Evolutionary conservation across 805 yeast species (phyloP).

Genomic region (Ogataea kodamae): DNA sequence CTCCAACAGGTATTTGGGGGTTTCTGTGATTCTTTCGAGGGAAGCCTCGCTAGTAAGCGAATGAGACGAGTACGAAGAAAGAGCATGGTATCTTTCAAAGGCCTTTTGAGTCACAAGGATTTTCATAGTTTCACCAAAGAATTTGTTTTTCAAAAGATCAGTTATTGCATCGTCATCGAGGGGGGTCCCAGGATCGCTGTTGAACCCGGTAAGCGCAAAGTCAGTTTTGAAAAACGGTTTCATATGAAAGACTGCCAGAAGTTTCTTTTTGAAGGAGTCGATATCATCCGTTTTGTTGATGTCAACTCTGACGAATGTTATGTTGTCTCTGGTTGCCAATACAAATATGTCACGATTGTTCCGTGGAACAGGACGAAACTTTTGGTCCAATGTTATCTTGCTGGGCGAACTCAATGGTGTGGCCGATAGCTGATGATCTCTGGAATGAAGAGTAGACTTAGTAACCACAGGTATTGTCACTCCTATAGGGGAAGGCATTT

Average conservation of each 20-base stretch:
- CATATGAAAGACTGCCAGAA: slow-evolving; percentile 37
- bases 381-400: slow-evolving; percentile 29
- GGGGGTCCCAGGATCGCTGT: slow-evolving; percentile 53
- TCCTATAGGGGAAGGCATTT: slow-evolving; percentile 33
- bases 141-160: slow-evolving; percentile 33
- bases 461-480: slow-evolving; percentile 33
- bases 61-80: slow-evolving; percentile 49
- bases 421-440: slow-evolving; percentile 9
- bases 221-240: slow-evolving; percentile 7
- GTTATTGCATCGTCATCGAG: slow-evolving; percentile 48
- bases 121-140: slow-evolving; percentile 28
- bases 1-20: slow-evolving; percentile 65
- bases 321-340: slow-evolving; percentile 64
- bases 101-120: slow-evolving; percentile 17
- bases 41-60: slow-evolving; percentile 47
- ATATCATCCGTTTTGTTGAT: slow-evolving; percentile 30
- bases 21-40: slow-evolving; percentile 44
- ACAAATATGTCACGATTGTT: slow-evolving; percentile 36
- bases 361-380: slow-evolving; percentile 37
- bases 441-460: slow-evolving; percentile 25
- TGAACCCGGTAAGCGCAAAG: slow-evolving; percentile 66
- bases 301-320: slow-evolving; percentile 48
- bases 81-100: slow-evolving; percentile 1
- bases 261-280: slow-evolving; percentile 37
- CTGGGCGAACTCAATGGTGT: slow-evolving; percentile 4